A percentile compares a stretch with the other conserved stretches of the same genome.
Evolutionary conservation across 331 rosid genomes (phyloP).

Genomic region (Rosa hybrid): DNA sequence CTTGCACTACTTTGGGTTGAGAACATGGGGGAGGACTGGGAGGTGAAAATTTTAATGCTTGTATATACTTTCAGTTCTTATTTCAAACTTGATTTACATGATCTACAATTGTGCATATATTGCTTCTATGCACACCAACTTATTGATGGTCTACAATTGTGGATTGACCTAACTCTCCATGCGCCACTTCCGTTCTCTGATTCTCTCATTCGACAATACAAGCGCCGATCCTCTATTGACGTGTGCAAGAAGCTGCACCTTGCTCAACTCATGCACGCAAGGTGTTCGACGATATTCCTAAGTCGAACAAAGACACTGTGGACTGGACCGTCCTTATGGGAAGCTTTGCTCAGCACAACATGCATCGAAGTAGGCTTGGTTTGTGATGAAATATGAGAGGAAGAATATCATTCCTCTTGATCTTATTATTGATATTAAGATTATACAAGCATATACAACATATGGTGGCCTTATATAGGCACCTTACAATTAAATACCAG

Average conservation of each 20-base stretch:
- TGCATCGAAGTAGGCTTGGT: slow-evolving; percentile 35
- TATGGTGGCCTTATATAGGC: no score
- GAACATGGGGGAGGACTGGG: no score
- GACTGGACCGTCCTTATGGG: slow-evolving; percentile 71
- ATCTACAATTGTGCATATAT: no score
- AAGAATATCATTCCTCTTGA: no score
- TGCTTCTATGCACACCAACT: no score
- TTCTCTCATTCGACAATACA: slow-evolving; percentile 41
- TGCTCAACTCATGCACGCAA: slow-evolving; percentile 39
- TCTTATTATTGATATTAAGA: no score
- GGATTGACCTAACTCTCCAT: slow-evolving; percentile 22
- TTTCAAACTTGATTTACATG: no score
- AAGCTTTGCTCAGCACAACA: slow-evolving; percentile 36
- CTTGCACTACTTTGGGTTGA: no score
- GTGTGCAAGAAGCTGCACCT: slow-evolving; percentile 60
- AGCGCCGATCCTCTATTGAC: slow-evolving; percentile 47
- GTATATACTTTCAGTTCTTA: no score
- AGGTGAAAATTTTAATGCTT: no score
- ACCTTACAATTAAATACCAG: no score
- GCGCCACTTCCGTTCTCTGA: slow-evolving; percentile 46
- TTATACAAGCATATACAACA: no score
- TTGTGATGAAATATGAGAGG: slow-evolving; percentile 10
- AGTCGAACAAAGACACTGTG: slow-evolving; percentile 56
- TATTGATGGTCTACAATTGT: not conserved
- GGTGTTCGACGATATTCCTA: slow-evolving; percentile 63